Conservation (phyloP, 129 eudicot species). For the Tagetes patula region DNA sequence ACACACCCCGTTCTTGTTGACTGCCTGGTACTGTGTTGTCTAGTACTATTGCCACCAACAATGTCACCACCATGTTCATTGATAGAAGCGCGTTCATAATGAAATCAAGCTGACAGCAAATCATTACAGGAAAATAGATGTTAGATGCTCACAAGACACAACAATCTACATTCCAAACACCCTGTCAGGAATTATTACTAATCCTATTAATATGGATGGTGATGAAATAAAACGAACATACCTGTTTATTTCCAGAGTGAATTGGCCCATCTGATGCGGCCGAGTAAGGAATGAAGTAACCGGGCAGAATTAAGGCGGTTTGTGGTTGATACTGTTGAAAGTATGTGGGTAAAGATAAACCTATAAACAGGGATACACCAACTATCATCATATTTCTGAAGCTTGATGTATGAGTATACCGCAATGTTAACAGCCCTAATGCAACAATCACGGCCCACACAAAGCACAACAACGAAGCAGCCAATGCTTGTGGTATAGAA, state of each 20-base stretch:
- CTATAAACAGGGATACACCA: conserved; percentile 85
- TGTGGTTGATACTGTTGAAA: conserved; percentile 79
- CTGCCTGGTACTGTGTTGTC: conserved; percentile 86
- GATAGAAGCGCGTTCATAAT: conserved; percentile 74
- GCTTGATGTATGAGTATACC: conserved; percentile 69
- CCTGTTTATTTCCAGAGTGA: conserved; percentile 59
- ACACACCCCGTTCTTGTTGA: conserved; percentile 74
- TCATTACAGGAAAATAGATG: background rate
- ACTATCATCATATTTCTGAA: conserved; percentile 70
- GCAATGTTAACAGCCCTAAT: conserved; percentile 72
- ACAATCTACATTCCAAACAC: background rate
- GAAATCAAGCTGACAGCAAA: conserved; percentile 65
- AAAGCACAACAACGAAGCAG: conserved; percentile 86
- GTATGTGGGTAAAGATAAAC: conserved; percentile 86
- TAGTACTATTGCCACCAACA: conserved; percentile 70
- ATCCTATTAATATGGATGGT: no score
- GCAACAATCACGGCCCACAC: conserved; percentile 79
- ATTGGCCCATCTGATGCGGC: conserved; percentile 96
- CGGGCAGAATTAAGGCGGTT: conserved; percentile 62
- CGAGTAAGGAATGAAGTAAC: conserved; percentile 74
- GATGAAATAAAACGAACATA: conserved; percentile 12
- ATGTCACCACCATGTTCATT: conserved; percentile 86
- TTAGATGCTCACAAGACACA: conserved; percentile 1
- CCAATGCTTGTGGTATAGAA: conserved; percentile 95
- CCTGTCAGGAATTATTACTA: background rate